phyloP scores from a whole-genome alignment of 2,329 filamentous ascomycete genomes.

The Phoma sp. region DNA sequence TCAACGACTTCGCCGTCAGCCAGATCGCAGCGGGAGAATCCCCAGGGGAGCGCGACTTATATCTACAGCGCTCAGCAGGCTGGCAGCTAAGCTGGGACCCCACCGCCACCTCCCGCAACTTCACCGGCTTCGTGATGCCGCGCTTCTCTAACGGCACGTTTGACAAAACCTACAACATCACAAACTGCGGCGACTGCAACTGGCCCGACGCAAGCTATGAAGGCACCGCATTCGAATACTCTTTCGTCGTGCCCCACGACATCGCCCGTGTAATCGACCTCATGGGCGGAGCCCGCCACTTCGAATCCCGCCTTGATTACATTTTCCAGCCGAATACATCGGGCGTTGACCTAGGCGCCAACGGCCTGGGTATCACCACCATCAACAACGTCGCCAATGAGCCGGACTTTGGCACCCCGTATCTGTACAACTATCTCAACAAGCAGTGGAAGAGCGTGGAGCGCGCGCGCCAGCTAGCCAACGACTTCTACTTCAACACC shows the following conservation, averaged over 20 bases:
- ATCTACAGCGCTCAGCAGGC: slow-evolving; percentile 48
- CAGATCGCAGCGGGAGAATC: slow-evolving; percentile 51
- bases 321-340: slow-evolving; percentile 50
- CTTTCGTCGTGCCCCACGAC: slow-evolving; percentile 53
- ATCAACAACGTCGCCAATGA: slow-evolving; percentile 51
- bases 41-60: slow-evolving; percentile 49
- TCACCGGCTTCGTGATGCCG: slow-evolving; percentile 47
- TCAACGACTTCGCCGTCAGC: slow-evolving; percentile 53
- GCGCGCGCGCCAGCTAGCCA: slow-evolving; percentile 43
- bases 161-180: slow-evolving; percentile 50
- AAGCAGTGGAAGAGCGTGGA: slow-evolving; percentile 48
- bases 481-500: slow-evolving; percentile 51
- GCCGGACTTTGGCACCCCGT: slow-evolving; percentile 50
- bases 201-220: slow-evolving; percentile 53
- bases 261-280: slow-evolving; percentile 51
- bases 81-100: slow-evolving; percentile 54
- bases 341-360: slow-evolving; percentile 44
- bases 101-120: slow-evolving; percentile 46
- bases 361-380: slow-evolving; percentile 45
- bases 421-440: slow-evolving; percentile 52
- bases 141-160: slow-evolving; percentile 46
- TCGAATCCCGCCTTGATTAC: slow-evolving; percentile 52
- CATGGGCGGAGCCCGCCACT: slow-evolving; percentile 50
- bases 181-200: slow-evolving; percentile 51
- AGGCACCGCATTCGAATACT: slow-evolving; percentile 53